Percentiles rank a stretch among this genome's conserved stretches.
Evolutionary conservation across 148 eudicot species (phyloP).

Genomic region (Chenopodium quinoa): DNA sequence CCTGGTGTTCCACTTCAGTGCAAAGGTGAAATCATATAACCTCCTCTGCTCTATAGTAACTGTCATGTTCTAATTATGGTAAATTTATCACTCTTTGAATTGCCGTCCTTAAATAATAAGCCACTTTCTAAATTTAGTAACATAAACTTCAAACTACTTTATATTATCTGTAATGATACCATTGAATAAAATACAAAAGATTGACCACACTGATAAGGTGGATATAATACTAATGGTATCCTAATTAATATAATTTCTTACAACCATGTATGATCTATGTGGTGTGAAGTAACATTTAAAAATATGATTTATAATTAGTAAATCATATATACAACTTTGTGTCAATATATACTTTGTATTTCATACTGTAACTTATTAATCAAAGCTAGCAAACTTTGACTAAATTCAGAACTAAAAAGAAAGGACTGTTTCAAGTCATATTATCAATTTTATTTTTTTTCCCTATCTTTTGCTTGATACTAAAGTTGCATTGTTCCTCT

Average conservation of each 20-base stretch:
- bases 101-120: background rate
- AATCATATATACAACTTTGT: too few relatives aligned
- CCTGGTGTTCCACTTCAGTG: constrained; percentile 73
- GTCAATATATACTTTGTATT: too few relatives aligned
- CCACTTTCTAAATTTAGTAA: background rate
- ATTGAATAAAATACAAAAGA: background rate
- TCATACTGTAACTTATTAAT: too few relatives aligned
- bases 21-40: constrained; percentile 45
- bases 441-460: background rate
- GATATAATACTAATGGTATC: background rate
- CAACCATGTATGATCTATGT: background rate
- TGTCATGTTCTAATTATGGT: background rate
- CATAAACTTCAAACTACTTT: background rate
- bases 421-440: too few relatives aligned
- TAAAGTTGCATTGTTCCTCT: background rate
- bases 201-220: background rate
- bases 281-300: too few relatives aligned
- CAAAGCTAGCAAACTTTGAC: too few relatives aligned
- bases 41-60: too few relatives aligned
- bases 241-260: too few relatives aligned
- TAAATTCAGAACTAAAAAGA: too few relatives aligned
- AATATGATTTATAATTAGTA: too few relatives aligned
- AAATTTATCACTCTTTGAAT: background rate
- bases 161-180: background rate
- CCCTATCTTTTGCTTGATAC: background rate